These are phyloP conservation scores for Mortierella sp. DNA, from an alignment of 371 early-diverging fungal species.

Conservation along the genomic window DNA sequence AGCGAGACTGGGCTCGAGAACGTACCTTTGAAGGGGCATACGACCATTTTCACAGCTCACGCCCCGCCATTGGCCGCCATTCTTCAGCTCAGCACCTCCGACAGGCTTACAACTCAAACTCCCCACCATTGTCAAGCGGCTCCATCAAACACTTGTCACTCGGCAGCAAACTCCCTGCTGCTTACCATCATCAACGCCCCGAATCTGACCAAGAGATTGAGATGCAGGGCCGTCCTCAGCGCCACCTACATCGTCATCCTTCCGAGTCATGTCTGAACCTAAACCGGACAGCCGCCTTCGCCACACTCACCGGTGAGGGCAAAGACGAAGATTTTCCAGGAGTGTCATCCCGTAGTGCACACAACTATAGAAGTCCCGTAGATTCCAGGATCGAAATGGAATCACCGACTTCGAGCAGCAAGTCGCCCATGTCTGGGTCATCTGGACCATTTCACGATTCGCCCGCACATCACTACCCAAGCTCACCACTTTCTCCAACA, in stretches of 20 bases:
- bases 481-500: constrained; percentile 38
- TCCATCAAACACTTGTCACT: constrained; percentile 34
- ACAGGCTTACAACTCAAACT: constrained; percentile 39
- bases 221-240: constrained; percentile 26
- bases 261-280: constrained; percentile 48
- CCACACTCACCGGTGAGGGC: background rate
- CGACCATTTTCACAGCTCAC: constrained; percentile 29
- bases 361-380: constrained; percentile 12
- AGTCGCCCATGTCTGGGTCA: constrained; percentile 22
- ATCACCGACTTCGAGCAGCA: constrained; percentile 21
- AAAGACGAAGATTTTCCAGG: constrained; percentile 16
- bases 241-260: constrained; percentile 42
- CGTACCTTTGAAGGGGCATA: constrained; percentile 22
- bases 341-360: background rate
- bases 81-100: constrained; percentile 43
- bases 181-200: constrained; percentile 13
- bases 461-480: constrained; percentile 23
- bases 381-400: constrained; percentile 25
- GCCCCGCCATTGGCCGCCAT: constrained; percentile 38
- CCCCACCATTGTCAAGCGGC: constrained; percentile 33
- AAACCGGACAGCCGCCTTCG: constrained; percentile 20
- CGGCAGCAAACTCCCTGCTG: constrained; percentile 19
- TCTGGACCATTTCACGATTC: constrained; percentile 12
- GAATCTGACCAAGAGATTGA: constrained; percentile 44
- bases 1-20: constrained; percentile 34